Evolutionary conservation across 2,329 filamentous ascomycete species (phyloP).

Genomic region (Fusarium beomiforme): DNA sequence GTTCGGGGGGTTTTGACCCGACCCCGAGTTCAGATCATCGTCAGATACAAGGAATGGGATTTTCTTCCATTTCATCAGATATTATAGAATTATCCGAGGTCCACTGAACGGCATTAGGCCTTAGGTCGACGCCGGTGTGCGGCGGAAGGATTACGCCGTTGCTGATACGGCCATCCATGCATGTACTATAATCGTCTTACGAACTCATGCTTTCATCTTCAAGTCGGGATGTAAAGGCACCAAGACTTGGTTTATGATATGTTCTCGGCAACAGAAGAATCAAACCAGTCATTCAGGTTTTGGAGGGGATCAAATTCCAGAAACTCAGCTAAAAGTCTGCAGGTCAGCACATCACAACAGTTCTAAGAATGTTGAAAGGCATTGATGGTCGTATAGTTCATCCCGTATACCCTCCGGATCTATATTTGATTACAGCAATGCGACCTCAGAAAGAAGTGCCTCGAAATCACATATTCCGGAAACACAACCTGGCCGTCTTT

Average conservation of each 20-base stretch:
- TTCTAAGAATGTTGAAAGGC: neutral
- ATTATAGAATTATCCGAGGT: neutral
- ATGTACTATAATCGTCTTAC: neutral
- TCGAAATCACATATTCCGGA: neutral
- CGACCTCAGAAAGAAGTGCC: neutral
- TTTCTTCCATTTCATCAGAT: neutral
- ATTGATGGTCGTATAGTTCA: neutral
- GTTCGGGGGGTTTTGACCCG: neutral
- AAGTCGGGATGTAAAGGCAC: neutral
- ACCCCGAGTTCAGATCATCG: conserved; percentile 11
- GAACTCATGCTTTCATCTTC: neutral
- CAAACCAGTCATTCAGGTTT: neutral
- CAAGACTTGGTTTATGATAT: neutral
- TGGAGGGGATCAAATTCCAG: too few species aligned
- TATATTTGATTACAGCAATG: neutral
- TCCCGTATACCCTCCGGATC: neutral
- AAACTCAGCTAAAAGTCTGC: neutral
- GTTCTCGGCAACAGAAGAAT: neutral
- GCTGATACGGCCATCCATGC: neutral
- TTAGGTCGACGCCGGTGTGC: neutral
- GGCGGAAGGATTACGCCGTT: neutral
- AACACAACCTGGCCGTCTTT: neutral
- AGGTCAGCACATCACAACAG: neutral
- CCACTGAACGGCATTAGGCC: neutral
- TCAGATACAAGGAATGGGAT: neutral